Conservation (phyloP, 1,139 yeast genomes). For the Debaryomyces sp. region DNA sequence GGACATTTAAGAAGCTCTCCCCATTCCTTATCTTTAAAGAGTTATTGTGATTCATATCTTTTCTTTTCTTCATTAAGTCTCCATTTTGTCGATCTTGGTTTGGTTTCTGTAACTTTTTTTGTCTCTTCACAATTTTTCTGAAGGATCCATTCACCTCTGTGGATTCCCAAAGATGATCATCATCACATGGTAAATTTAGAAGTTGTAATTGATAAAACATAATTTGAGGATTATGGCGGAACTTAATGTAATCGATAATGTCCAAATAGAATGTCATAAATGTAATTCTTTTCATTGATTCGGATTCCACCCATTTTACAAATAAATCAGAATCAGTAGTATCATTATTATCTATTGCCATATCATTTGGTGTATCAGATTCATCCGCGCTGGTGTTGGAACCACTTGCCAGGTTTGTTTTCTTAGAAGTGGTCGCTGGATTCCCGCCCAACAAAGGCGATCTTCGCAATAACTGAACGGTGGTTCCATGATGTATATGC, state of each 20-base stretch:
- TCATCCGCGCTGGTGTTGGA: conserved; percentile 32
- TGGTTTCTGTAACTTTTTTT: conserved; percentile 29
- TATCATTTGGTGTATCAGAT: conserved; percentile 29
- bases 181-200: conserved; percentile 74
- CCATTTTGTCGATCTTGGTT: conserved; percentile 10
- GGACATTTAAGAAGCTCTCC: conserved; percentile 37
- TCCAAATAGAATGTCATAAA: conserved; percentile 81
- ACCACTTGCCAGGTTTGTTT: conserved; percentile 22
- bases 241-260: conserved; percentile 76
- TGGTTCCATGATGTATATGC: conserved; percentile 75
- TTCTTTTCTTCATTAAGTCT: not conserved
- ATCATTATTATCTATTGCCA: conserved; percentile 19
- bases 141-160: conserved; percentile 43
- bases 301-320: conserved; percentile 72
- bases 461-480: conserved; percentile 70
- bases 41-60: conserved; percentile 6
- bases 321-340: conserved; percentile 34
- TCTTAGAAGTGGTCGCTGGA: conserved; percentile 38
- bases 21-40: conserved; percentile 22
- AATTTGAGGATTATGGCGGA: conserved; percentile 72
- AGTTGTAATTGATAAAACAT: conserved; percentile 75
- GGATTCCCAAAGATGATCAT: conserved; percentile 68
- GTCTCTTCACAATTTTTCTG: conserved; percentile 41
- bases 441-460: conserved; percentile 76
- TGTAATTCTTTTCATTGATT: conserved; percentile 76